phyloP scores from a whole-genome alignment of 2,329 filamentous ascomycete species.

The Cryphonectria japonica region DNA sequence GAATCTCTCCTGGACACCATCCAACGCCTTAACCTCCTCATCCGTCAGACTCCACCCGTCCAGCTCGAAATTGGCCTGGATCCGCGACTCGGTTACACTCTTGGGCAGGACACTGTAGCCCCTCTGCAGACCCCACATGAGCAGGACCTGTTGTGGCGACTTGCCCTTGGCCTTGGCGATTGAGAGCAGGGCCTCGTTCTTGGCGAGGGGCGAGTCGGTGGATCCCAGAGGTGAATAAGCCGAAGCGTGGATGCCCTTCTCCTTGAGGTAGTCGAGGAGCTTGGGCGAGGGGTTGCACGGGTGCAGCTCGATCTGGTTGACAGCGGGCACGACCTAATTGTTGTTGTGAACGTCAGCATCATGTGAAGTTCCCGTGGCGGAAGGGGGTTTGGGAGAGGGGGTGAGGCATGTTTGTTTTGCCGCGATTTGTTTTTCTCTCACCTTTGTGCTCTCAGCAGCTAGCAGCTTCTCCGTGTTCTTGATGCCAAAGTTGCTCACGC shows the following conservation, averaged over 20 bases:
- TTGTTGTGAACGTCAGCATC: background rate
- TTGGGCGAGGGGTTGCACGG: constrained; percentile 82
- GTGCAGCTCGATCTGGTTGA: constrained; percentile 84
- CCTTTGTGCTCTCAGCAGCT: constrained; percentile 65
- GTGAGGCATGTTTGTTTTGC: background rate
- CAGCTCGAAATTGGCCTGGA: constrained; percentile 75
- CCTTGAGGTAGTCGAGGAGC: constrained; percentile 71
- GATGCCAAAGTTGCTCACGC: constrained; percentile 85
- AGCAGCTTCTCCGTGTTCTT: constrained; percentile 79
- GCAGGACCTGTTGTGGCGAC: constrained; percentile 74
- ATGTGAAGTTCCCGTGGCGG: background rate
- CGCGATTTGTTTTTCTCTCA: constrained; percentile 34
- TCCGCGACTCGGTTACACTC: constrained; percentile 73
- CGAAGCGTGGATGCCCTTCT: constrained; percentile 75
- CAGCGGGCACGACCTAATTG: constrained; percentile 60
- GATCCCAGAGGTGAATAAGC: constrained; percentile 76
- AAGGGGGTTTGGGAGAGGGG: background rate
- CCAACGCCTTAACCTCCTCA: constrained; percentile 73
- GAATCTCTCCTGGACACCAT: constrained; percentile 73
- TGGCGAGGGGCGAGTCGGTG: constrained; percentile 70
- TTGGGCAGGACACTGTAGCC: constrained; percentile 87
- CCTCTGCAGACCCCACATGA: constrained; percentile 81
- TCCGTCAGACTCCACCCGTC: constrained; percentile 74
- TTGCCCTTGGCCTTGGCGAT: constrained; percentile 69
- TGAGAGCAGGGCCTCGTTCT: constrained; percentile 64